Evolutionary conservation across 2,329 filamentous ascomycete species (phyloP).

Genomic region (Onygenales sp.): DNA sequence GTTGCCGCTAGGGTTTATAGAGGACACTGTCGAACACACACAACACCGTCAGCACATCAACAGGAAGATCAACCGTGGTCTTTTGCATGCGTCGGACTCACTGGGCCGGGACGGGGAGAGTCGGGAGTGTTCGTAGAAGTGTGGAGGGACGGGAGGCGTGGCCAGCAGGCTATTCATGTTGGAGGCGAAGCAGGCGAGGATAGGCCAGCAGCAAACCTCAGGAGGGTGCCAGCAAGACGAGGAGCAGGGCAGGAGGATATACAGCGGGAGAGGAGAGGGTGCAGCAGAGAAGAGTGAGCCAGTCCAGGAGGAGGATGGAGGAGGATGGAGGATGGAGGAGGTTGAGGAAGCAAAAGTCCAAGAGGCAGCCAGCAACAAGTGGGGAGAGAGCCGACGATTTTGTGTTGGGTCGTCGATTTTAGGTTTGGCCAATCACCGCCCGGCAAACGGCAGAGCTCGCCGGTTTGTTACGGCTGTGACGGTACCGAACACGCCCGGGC

Average conservation of each 20-base stretch:
- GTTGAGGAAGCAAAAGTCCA: slow-evolving; percentile 2
- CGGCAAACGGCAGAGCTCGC: neutral
- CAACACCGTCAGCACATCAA: slow-evolving; percentile 2
- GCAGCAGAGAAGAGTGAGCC: slow-evolving; percentile 24
- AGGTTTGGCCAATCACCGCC: neutral
- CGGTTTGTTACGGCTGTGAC: neutral
- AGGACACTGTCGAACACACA: slow-evolving; percentile 24
- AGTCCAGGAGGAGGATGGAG: slow-evolving; percentile 6
- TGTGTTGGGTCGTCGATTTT: neutral
- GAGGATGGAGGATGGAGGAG: neutral
- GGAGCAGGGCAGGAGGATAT: slow-evolving; percentile 6
- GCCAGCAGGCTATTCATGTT: slow-evolving; percentile 54
- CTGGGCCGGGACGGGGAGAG: slow-evolving; percentile 51
- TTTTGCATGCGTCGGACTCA: slow-evolving; percentile 28
- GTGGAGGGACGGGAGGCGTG: slow-evolving; percentile 51
- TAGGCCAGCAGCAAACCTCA: slow-evolving; percentile 16
- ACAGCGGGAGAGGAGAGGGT: slow-evolving; percentile 12
- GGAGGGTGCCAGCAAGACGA: slow-evolving; percentile 3
- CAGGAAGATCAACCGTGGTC: neutral
- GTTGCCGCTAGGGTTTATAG: slow-evolving; percentile 31
- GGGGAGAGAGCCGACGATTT: neutral
- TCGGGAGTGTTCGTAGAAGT: slow-evolving; percentile 52
- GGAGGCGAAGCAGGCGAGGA: slow-evolving; percentile 11
- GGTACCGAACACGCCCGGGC: slow-evolving; percentile 1
- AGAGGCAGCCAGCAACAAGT: slow-evolving; percentile 4